Percentiles rank a stretch among this genome's conserved stretches.
Conservation (phyloP, 768 basidiomycete genomes). For the Tulasnella sp. region DNA sequence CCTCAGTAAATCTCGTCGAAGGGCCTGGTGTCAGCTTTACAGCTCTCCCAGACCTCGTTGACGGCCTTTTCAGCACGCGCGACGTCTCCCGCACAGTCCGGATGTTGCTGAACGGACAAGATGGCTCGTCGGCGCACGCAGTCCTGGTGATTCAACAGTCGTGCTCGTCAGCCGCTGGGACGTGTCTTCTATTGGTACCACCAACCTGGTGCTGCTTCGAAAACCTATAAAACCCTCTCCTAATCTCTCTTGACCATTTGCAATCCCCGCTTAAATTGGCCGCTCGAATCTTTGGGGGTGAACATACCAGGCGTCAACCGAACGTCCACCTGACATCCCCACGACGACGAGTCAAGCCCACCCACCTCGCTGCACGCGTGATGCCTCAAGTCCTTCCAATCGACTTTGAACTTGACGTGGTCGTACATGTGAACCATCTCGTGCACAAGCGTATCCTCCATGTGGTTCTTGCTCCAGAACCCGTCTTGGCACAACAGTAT, state of each 20-base stretch:
- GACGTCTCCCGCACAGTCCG: conserved; percentile 62
- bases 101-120: conserved; percentile 74
- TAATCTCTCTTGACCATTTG: conserved; percentile 74
- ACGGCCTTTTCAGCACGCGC: conserved; percentile 83
- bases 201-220: conserved; percentile 91
- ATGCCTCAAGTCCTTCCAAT: conserved; percentile 86
- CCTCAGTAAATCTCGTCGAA: conserved; percentile 78
- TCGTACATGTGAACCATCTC: conserved; percentile 96
- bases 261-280: conserved; percentile 94
- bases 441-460: conserved; percentile 91
- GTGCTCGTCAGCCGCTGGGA: too few species aligned
- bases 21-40: conserved; percentile 90
- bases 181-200: not conserved
- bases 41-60: conserved; percentile 96
- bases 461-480: conserved; percentile 74
- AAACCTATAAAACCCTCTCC: conserved; percentile 71
- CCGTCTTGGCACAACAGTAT: conserved; percentile 83
- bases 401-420: conserved; percentile 88
- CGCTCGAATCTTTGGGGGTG: conserved; percentile 71
- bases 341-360: not conserved
- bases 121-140: conserved; percentile 88
- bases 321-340: not conserved
- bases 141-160: conserved; percentile 46
- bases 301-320: not conserved
- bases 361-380: conserved; percentile 94